A percentile compares a stretch with the other conserved stretches of the same genome.
phyloP scores from a whole-genome alignment of 139 green algal genomes.

The Micromonas pusilla region DNA sequence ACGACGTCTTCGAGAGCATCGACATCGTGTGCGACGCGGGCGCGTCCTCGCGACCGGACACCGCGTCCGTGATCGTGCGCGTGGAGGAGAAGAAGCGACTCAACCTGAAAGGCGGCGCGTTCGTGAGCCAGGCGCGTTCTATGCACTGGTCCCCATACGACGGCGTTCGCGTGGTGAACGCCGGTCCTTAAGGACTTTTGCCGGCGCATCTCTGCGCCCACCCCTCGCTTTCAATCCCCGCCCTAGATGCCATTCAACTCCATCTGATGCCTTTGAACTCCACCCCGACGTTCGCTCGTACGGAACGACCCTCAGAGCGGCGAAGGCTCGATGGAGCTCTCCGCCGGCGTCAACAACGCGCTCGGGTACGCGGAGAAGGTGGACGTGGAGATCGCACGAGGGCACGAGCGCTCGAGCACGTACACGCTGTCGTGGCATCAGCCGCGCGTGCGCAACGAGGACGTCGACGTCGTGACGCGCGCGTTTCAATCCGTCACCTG shows the following conservation, averaged over 20 bases:
- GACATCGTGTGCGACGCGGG: constrained; percentile 15
- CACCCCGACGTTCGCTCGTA: no score
- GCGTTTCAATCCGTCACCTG: background rate
- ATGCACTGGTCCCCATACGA: no score
- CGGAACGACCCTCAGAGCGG: background rate
- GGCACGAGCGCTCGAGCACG: background rate
- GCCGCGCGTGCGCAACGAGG: background rate
- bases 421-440: constrained; percentile 3
- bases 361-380: constrained; percentile 9
- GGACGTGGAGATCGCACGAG: background rate
- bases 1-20: constrained; percentile 18
- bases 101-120: constrained; percentile 5
- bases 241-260: no score
- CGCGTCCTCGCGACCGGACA: background rate
- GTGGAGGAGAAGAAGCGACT: constrained; percentile 12
- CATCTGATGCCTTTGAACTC: no score
- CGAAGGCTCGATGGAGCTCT: background rate
- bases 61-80: constrained; percentile 7
- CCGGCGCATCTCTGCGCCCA: no score
- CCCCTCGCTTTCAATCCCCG: no score
- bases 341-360: constrained; percentile 11
- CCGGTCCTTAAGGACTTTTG: no score
- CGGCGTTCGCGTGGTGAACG: no score
- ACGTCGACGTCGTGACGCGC: background rate
- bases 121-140: no score